Evolutionary conservation across 2,329 filamentous ascomycete genomes (phyloP).

Genomic region (Polychaeton citri): DNA sequence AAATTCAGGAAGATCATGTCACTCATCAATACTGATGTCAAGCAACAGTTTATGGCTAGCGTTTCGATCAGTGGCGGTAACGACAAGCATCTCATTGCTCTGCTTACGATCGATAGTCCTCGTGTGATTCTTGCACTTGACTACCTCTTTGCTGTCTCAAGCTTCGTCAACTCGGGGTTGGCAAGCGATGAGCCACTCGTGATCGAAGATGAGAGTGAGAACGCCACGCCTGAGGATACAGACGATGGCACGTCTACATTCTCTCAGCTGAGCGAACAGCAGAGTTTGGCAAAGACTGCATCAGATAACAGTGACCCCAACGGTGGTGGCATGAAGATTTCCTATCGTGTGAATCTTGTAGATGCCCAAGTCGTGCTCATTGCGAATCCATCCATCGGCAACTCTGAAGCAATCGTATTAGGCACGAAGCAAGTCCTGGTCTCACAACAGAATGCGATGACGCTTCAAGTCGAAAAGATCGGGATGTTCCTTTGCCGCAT

Average conservation of each 20-base stretch:
- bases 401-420: constrained; percentile 89
- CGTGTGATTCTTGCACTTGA: constrained; percentile 90
- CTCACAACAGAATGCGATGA: constrained; percentile 86
- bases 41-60: constrained; percentile 95
- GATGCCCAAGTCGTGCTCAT: constrained; percentile 95
- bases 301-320: constrained; percentile 14
- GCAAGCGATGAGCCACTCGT: constrained; percentile 42
- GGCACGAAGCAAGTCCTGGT: constrained; percentile 87
- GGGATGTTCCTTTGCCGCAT: constrained; percentile 98
- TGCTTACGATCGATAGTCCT: constrained; percentile 89
- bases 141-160: constrained; percentile 81
- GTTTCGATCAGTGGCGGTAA: constrained; percentile 79
- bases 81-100: constrained; percentile 71
- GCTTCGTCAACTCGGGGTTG: constrained; percentile 62
- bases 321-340: constrained; percentile 52
- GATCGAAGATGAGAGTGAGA: constrained; percentile 37
- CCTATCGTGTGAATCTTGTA: constrained; percentile 85
- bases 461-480: constrained; percentile 82
- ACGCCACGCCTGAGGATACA: constrained; percentile 33
- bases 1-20: constrained; percentile 99
- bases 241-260: constrained; percentile 33
- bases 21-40: constrained; percentile 79
- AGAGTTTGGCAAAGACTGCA: constrained; percentile 5
- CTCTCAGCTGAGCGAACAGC: constrained; percentile 14
- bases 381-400: constrained; percentile 78